Conservation (phyloP, 129 eudicot genomes). For the Dittrichia graveolens region DNA sequence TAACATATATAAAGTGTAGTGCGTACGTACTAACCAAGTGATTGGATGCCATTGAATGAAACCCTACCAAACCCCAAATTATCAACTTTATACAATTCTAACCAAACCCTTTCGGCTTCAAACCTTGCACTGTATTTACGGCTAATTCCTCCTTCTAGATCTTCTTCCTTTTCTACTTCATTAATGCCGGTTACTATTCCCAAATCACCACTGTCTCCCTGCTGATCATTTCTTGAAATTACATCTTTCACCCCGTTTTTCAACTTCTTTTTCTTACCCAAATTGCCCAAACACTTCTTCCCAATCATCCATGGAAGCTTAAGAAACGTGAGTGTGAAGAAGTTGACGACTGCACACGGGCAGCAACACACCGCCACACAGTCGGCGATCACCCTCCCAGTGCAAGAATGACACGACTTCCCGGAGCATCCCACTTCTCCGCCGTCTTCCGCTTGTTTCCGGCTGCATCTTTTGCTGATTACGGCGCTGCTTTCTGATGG, state of each 20-base stretch:
- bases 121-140: constrained; percentile 49
- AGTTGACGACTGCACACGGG: constrained; percentile 66
- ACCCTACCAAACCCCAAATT: constrained; percentile 96
- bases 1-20: no score
- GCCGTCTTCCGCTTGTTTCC: constrained; percentile 29
- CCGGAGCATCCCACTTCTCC: constrained; percentile 54
- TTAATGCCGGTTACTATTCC: constrained; percentile 22
- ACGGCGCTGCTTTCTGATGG: constrained; percentile 32
- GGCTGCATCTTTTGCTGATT: constrained; percentile 35
- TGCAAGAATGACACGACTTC: constrained; percentile 68
- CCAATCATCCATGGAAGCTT: constrained; percentile 68
- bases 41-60: constrained; percentile 66
- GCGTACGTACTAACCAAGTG: constrained; percentile 24
- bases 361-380: constrained; percentile 80
- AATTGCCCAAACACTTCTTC: constrained; percentile 42
- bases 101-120: constrained; percentile 76
- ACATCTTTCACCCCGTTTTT: constrained; percentile 14
- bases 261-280: constrained; percentile 41
- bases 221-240: constrained; percentile 23
- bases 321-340: constrained; percentile 54
- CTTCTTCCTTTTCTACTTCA: constrained; percentile 18
- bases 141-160: constrained; percentile 28
- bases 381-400: constrained; percentile 69
- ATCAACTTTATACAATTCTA: constrained; percentile 75
- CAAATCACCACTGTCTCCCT: constrained; percentile 11